Conservation (phyloP, 257 asterid genomes). For the Avicennia marina region DNA sequence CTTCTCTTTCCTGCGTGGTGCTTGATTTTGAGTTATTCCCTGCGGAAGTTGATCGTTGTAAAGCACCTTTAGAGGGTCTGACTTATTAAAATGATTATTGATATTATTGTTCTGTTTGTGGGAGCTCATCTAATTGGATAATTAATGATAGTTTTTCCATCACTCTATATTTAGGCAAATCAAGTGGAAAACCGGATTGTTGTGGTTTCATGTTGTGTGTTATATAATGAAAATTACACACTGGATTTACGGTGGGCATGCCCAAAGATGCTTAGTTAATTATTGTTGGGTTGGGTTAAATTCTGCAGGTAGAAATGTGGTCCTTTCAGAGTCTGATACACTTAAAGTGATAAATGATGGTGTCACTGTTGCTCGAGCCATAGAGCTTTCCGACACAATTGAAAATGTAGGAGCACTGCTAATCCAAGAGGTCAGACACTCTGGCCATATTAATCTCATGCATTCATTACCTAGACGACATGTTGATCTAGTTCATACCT, state of each 20-base stretch:
- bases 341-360: slow-evolving; percentile 90
- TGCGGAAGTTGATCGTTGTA: neutral
- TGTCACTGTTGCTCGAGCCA: slow-evolving; percentile 86
- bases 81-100: neutral
- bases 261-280: neutral
- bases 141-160: neutral
- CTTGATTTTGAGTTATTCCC: neutral
- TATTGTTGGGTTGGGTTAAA: slow-evolving; percentile 13
- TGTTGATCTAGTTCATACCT: slow-evolving; percentile 16
- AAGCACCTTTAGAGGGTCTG: neutral
- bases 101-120: slow-evolving; percentile 3
- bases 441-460: neutral
- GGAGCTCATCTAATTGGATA: slow-evolving; percentile 5
- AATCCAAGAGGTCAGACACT: slow-evolving; percentile 63
- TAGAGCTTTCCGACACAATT: slow-evolving; percentile 84
- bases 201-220: slow-evolving; percentile 3
- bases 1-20: neutral
- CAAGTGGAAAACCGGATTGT: neutral
- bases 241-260: neutral
- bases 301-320: slow-evolving; percentile 72
- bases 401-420: slow-evolving; percentile 86
- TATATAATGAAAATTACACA: neutral
- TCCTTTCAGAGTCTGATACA: slow-evolving; percentile 58
- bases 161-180: neutral
- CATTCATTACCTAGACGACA: slow-evolving; percentile 5